These are phyloP conservation scores for Phytophthora colocasiae DNA, from an alignment of 352 stramenopile species.

Conservation along the genomic window DNA sequence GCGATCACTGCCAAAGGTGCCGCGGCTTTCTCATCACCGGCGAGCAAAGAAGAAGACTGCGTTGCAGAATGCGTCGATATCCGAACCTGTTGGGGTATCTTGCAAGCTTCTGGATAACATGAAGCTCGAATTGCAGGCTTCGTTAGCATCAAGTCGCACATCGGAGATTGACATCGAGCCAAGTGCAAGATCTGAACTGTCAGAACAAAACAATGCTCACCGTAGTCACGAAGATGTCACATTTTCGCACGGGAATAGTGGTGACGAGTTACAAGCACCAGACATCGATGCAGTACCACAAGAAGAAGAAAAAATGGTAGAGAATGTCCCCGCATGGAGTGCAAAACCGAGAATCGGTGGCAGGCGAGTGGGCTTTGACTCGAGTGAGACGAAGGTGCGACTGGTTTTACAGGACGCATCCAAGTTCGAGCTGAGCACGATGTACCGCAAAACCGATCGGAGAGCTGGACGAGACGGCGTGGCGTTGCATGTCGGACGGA, in stretches of 20 bases:
- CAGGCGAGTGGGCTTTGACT: slow-evolving; percentile 69
- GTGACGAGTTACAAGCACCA: slow-evolving; percentile 4
- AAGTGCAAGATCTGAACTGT: slow-evolving; percentile 4
- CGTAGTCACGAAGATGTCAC: slow-evolving; percentile 8
- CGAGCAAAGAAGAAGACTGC: slow-evolving; percentile 41
- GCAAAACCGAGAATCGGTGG: slow-evolving; percentile 53
- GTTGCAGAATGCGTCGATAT: slow-evolving; percentile 46
- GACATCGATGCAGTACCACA: slow-evolving; percentile 14
- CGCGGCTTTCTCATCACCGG: slow-evolving; percentile 35
- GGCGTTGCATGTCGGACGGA: slow-evolving; percentile 73
- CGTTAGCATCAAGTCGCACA: slow-evolving; percentile 36
- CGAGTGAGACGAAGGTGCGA: slow-evolving; percentile 78
- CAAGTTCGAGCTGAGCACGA: slow-evolving; percentile 81
- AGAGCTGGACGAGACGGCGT: slow-evolving; percentile 78
- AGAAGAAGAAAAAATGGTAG: slow-evolving; percentile 5
- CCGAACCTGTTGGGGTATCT: slow-evolving; percentile 63
- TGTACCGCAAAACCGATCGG: slow-evolving; percentile 89
- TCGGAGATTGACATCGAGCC: slow-evolving; percentile 20
- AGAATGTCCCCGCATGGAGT: slow-evolving; percentile 51
- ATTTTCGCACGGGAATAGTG: slow-evolving; percentile 8
- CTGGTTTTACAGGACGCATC: slow-evolving; percentile 76
- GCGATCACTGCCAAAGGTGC: slow-evolving; percentile 48
- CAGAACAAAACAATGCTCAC: neutral
- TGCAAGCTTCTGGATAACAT: slow-evolving; percentile 71
- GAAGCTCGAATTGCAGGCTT: slow-evolving; percentile 73